Percentiles rank a stretch among this genome's conserved stretches.
These are phyloP conservation scores for Eimeria necatrix DNA, from an alignment of 169 alveolate genomes.

Conservation along the genomic window DNA sequence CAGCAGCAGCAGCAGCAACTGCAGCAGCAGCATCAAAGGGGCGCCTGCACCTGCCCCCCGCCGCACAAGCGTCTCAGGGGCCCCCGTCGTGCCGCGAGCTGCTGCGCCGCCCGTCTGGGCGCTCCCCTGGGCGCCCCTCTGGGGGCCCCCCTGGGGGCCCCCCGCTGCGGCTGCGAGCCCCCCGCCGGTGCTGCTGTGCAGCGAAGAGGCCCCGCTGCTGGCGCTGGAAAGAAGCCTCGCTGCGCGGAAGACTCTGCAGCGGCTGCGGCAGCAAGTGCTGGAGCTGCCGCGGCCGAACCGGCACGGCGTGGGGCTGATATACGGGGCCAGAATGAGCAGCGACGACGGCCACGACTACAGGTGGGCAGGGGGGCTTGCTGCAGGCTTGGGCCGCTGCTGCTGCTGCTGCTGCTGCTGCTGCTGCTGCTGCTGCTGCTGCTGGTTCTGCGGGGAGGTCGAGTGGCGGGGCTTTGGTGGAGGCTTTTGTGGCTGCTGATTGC, in stretches of 20 bases:
- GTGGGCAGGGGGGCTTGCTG: not conserved
- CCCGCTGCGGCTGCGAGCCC: no score
- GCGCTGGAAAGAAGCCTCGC: not conserved
- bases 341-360: constrained; percentile 66
- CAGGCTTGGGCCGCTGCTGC: no score
- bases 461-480: not conserved
- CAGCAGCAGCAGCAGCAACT: not conserved
- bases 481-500: not conserved
- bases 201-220: not conserved
- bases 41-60: not conserved
- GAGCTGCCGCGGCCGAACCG: constrained; percentile 53
- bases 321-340: constrained; percentile 25
- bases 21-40: not conserved
- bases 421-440: no score
- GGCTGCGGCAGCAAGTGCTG: not conserved
- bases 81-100: not conserved
- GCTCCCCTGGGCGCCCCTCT: not conserved
- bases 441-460: no score
- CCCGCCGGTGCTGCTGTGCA: not conserved
- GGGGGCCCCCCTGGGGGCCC: not conserved
- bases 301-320: constrained; percentile 62
- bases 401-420: no score
- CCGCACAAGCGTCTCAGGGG: constrained; percentile 36
- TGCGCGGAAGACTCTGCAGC: constrained; percentile 16
- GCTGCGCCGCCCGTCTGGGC: not conserved